A percentile compares a stretch with the other conserved stretches of the same genome.
Evolutionary conservation across 805 yeast genomes (phyloP).

Genomic region (Komagataella populi): DNA sequence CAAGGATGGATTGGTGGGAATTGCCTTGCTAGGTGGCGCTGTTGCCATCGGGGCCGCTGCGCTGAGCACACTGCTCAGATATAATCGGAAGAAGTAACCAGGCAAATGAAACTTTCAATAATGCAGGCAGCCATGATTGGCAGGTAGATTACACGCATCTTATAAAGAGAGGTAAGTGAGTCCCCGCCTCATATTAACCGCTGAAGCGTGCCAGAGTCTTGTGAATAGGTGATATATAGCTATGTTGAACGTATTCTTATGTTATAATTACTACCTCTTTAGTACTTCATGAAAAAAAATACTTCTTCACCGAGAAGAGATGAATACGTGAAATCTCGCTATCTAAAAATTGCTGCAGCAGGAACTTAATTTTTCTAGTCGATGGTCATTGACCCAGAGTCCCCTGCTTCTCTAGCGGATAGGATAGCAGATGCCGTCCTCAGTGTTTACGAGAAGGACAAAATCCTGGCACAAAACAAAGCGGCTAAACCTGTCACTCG

Average conservation of each 20-base stretch:
- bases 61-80: conserved; percentile 24
- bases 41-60: conserved; percentile 75
- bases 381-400: neutral
- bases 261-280: too few relatives aligned
- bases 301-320: neutral
- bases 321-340: neutral
- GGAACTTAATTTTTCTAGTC: neutral
- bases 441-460: conserved; percentile 6
- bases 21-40: conserved; percentile 77
- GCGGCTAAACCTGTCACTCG: neutral
- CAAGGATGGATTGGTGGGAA: conserved; percentile 71
- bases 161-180: too few relatives aligned
- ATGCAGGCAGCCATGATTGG: neutral
- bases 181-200: too few relatives aligned
- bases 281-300: too few relatives aligned
- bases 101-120: neutral
- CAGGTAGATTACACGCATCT: neutral
- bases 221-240: too few relatives aligned
- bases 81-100: conserved; percentile 7
- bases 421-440: conserved; percentile 6
- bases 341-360: neutral
- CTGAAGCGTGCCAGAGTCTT: too few relatives aligned
- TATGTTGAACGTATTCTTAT: too few relatives aligned
- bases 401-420: conserved; percentile 5
- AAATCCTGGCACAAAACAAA: conserved; percentile 3